phyloP scores from a whole-genome alignment of 1,284 basidiomycete species.

The Ganoderma lucidum region DNA sequence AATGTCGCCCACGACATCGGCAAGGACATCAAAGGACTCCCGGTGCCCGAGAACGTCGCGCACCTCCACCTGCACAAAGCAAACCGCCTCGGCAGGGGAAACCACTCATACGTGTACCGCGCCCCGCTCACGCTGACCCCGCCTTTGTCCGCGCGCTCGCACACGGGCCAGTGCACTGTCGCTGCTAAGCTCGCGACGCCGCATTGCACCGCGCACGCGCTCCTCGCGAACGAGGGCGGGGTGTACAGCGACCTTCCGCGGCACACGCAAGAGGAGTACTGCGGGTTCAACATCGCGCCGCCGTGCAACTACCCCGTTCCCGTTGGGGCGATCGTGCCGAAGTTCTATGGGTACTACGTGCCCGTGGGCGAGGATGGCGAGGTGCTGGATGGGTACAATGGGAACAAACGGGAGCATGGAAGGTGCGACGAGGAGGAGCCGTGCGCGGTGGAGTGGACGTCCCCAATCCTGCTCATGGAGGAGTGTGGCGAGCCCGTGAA shows the following conservation, averaged over 20 bases:
- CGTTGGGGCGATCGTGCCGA: slow-evolving; percentile 55
- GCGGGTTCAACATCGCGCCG: slow-evolving; percentile 51
- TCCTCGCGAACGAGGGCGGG: slow-evolving; percentile 49
- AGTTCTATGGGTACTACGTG: slow-evolving; percentile 62
- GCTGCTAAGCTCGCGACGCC: slow-evolving; percentile 44
- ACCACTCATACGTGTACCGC: slow-evolving; percentile 46
- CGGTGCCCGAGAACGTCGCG: slow-evolving; percentile 27
- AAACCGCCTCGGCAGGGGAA: slow-evolving; percentile 42
- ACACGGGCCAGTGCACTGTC: slow-evolving; percentile 40
- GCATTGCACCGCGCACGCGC: slow-evolving; percentile 31
- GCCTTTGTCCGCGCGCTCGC: slow-evolving; percentile 38
- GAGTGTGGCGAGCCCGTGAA: slow-evolving; percentile 53
- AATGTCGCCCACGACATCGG: slow-evolving; percentile 8
- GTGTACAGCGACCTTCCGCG: slow-evolving; percentile 53
- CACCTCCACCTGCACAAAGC: slow-evolving; percentile 39
- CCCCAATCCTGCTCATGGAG: slow-evolving; percentile 59
- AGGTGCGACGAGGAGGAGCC: slow-evolving; percentile 11
- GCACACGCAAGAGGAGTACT: slow-evolving; percentile 57
- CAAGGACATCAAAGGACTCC: background rate
- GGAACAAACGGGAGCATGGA: background rate
- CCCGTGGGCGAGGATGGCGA: slow-evolving; percentile 33
- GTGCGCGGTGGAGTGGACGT: slow-evolving; percentile 25
- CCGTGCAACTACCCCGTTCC: slow-evolving; percentile 54
- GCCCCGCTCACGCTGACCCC: slow-evolving; percentile 43
- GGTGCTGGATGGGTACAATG: background rate